Evolutionary conservation across 257 asterid species (phyloP).

Genomic region (Fraxinus americana): DNA sequence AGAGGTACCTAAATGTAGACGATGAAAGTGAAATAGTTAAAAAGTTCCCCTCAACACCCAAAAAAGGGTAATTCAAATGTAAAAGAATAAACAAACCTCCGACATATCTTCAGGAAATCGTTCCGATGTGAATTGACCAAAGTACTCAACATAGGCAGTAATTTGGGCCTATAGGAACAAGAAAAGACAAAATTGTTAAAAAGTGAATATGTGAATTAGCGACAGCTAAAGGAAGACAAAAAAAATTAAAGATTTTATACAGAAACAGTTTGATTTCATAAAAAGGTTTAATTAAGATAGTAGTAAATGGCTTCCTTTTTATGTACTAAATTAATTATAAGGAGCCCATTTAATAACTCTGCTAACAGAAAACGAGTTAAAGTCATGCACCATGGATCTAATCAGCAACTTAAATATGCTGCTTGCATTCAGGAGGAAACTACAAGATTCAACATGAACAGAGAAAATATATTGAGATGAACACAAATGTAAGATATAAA

Average conservation of each 20-base stretch:
- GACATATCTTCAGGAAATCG: constrained; percentile 95
- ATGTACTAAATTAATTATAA: not conserved
- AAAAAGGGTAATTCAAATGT: constrained; percentile 11
- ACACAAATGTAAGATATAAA: not conserved
- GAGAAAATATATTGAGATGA: not conserved
- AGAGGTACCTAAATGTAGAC: not conserved
- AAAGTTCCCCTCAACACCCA: not conserved
- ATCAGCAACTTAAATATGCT: not conserved
- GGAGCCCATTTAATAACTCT: not conserved
- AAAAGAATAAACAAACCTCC: constrained; percentile 59
- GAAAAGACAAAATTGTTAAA: not conserved
- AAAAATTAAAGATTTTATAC: not conserved
- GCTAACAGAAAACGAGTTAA: not conserved
- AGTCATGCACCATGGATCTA: not conserved
- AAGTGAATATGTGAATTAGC: not conserved
- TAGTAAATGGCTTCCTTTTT: not conserved
- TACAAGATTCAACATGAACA: not conserved
- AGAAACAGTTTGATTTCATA: not conserved
- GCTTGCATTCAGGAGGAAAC: not conserved
- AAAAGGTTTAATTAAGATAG: not conserved
- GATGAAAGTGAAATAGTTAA: constrained; percentile 7
- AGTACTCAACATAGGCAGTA: constrained; percentile 90
- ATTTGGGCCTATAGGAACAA: constrained; percentile 64
- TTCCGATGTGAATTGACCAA: constrained; percentile 96
- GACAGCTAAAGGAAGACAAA: not conserved